Percentiles rank a stretch among this genome's conserved stretches.
phyloP scores from a whole-genome alignment of 192 early-diverging fungal genomes.

The Podochytrium sp. region DNA sequence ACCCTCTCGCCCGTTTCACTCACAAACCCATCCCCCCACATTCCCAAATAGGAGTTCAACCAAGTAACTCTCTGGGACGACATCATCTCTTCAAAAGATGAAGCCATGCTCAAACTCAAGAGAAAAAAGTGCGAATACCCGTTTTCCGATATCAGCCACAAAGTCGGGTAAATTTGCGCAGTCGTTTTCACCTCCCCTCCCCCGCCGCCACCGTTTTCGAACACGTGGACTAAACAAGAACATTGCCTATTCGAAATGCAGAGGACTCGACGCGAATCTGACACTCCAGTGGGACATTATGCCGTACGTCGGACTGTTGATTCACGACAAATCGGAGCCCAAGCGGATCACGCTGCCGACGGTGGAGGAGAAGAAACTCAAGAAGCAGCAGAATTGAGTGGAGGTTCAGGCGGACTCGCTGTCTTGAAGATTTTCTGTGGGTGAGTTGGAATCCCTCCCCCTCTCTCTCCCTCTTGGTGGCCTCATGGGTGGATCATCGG shows the following conservation, averaged over 20 bases:
- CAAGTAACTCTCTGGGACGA: conserved; percentile 84
- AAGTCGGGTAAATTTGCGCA: conserved; percentile 61
- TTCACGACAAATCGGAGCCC: conserved; percentile 33
- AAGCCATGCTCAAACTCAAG: conserved; percentile 61
- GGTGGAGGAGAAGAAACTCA: background rate
- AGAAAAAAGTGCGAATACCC: conserved; percentile 70
- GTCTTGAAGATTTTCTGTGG: background rate
- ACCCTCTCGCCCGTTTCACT: background rate
- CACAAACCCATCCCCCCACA: background rate
- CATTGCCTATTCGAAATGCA: conserved; percentile 25
- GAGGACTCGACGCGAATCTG: conserved; percentile 68
- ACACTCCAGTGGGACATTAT: conserved; percentile 82
- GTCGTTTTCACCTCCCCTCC: background rate
- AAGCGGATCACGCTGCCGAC: conserved; percentile 22
- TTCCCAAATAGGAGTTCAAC: conserved; percentile 54
- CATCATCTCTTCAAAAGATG: conserved; percentile 71
- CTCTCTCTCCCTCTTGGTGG: no score
- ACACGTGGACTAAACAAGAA: background rate
- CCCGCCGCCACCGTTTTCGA: no score
- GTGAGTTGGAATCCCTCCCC: background rate
- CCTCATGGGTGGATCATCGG: no score
- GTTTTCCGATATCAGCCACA: conserved; percentile 68
- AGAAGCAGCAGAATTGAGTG: background rate
- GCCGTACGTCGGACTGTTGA: conserved; percentile 76
- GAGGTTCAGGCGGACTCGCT: background rate